Base-by-base conservation (phyloP, 345 rosid species). In the Eutrema japonicum region DNA sequence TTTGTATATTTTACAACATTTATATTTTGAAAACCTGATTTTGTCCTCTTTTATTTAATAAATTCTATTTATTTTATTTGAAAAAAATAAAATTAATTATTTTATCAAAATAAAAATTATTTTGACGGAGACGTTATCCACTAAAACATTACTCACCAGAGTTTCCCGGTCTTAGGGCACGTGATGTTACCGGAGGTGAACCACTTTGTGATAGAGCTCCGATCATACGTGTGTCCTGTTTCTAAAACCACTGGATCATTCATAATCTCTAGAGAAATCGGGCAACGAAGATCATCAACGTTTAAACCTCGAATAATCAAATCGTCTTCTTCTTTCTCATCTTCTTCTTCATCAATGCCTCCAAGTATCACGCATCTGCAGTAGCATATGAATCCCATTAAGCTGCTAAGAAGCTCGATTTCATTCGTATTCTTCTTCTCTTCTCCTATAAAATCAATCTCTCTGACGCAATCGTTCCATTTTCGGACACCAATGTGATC, bases 211-310 rank as follows among this genome's bases (percentile, higher is more conserved):
- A 91, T 88, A 4, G 95, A 88, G 67, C 75, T 66, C 22, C 97
- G 84, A 60, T 88, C 95, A 68, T 91, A 91, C 0, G 92, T 88
- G 58, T 88, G 92, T 0, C 94, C 97, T 0, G 97, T 81, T 52
- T 75, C 77, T 13, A 89, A 74, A 48, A 83, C 79, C 27, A 91
- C 95, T 0, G 95, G 97, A 74, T 88, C 91, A 1, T 16, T 71
- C 97, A 87, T 91, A 22, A 86, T 68, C 80, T 88, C 95, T 7
- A 91, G 84, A 29, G 95, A 82, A 42, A 91, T 85, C 2, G 97
- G 94, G 57, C 97, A 88, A 53, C 80, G 86, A 50, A 91, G 83
- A 84, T 87, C 92, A 57, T 89, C 92, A 1, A 68, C 48, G 63
- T 83, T 86, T 42, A 90, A 50, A 55, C 78, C 75, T 0, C 60